Conservation (phyloP, 2,329 filamentous ascomycete species). For the Diplodia corticola region DNA sequence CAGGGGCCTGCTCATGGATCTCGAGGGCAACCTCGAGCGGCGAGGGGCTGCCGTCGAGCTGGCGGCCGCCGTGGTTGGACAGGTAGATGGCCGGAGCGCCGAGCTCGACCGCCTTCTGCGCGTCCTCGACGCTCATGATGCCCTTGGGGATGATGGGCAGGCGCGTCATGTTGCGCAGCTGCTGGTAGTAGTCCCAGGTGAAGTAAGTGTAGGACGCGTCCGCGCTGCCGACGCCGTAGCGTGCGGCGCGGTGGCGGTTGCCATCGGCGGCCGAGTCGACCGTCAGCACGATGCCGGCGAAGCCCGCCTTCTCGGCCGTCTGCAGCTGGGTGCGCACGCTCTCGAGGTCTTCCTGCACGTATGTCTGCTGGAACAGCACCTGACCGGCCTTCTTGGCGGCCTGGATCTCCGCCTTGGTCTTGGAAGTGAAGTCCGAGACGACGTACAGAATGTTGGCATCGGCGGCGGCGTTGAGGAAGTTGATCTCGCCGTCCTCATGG, state of each 20-base stretch:
- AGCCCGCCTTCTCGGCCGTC: constrained; percentile 36
- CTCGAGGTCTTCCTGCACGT: constrained; percentile 37
- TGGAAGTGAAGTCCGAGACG: constrained; percentile 37
- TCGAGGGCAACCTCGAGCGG: constrained; percentile 76
- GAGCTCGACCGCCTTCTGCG: constrained; percentile 37
- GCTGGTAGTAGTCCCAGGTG: constrained; percentile 39
- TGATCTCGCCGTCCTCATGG: constrained; percentile 51
- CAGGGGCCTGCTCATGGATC: constrained; percentile 59
- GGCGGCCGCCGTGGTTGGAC: constrained; percentile 46
- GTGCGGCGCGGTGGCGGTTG: constrained; percentile 39
- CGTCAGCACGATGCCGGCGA: constrained; percentile 45
- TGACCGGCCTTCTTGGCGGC: constrained; percentile 30
- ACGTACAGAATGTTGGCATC: constrained; percentile 55
- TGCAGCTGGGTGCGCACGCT: constrained; percentile 36
- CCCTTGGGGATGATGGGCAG: constrained; percentile 45
- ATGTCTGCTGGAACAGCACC: constrained; percentile 46
- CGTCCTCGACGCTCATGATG: constrained; percentile 44
- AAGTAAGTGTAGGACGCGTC: constrained; percentile 34
- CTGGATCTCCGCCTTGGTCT: constrained; percentile 33
- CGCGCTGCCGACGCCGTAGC: constrained; percentile 36
- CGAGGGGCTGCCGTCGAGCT: constrained; percentile 56
- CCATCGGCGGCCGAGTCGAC: constrained; percentile 45
- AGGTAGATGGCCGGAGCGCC: constrained; percentile 43
- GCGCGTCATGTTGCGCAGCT: constrained; percentile 39
- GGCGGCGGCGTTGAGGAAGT: constrained; percentile 53